Conservation (phyloP, 2,329 filamentous ascomycete species). For the Eutypa lata region DNA sequence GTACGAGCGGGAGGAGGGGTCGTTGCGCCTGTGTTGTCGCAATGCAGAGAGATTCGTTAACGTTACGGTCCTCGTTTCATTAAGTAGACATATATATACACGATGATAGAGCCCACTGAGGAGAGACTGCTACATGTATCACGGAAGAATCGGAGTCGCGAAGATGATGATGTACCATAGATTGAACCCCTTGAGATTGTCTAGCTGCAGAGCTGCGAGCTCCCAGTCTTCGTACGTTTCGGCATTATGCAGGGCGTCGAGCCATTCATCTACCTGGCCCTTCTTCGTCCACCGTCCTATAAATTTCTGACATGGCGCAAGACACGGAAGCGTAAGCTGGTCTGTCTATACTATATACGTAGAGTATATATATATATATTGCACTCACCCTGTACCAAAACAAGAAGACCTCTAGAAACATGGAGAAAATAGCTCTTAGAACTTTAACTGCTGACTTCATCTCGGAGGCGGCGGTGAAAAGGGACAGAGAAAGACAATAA, state of each 20-base stretch:
- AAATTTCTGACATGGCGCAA: conserved; percentile 53
- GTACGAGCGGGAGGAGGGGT: conserved; percentile 76
- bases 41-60: conserved; percentile 6
- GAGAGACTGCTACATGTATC: no score
- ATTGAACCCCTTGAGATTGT: conserved; percentile 76
- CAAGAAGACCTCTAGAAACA: conserved; percentile 58
- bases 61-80: background rate
- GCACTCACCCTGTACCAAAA: conserved; percentile 59
- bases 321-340: conserved; percentile 10
- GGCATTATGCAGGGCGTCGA: conserved; percentile 63
- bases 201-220: conserved; percentile 76
- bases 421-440: conserved; percentile 49
- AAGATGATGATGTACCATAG: conserved; percentile 56
- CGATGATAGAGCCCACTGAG: no score
- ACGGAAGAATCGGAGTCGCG: background rate
- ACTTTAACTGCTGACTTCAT: conserved; percentile 28
- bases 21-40: conserved; percentile 63
- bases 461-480: conserved; percentile 7
- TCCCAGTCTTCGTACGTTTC: conserved; percentile 82
- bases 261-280: conserved; percentile 62
- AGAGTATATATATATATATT: no score
- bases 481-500: background rate
- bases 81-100: no score
- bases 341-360: background rate
- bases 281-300: conserved; percentile 64